These are phyloP conservation scores for Punica granatum DNA, from an alignment of 345 rosid species.

Conservation along the genomic window DNA sequence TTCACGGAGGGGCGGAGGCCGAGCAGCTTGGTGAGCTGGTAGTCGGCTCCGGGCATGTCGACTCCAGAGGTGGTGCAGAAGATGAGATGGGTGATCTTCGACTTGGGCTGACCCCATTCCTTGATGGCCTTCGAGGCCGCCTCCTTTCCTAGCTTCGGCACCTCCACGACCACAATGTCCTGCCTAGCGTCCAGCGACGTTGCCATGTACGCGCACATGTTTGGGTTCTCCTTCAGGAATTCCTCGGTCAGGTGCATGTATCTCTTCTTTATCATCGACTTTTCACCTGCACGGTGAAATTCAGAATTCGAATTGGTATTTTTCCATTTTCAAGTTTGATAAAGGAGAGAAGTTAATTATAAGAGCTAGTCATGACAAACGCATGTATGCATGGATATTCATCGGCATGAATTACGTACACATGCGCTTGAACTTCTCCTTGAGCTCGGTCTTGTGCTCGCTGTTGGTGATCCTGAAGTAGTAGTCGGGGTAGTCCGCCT, in stretches of 20 bases:
- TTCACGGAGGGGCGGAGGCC: conserved; percentile 76
- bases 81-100: conserved; percentile 73
- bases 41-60: conserved; percentile 94
- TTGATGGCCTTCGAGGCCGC: conserved; percentile 73
- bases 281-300: conserved; percentile 59
- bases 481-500: conserved; percentile 56
- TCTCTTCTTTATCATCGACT: conserved; percentile 52
- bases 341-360: no score
- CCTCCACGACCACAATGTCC: conserved; percentile 71
- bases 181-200: conserved; percentile 67
- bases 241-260: conserved; percentile 72
- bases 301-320: no score
- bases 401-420: conserved; percentile 27
- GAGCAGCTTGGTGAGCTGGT: conserved; percentile 77
- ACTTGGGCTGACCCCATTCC: conserved; percentile 83
- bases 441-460: conserved; percentile 68
- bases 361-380: no score
- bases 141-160: conserved; percentile 73
- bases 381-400: background rate
- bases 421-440: conserved; percentile 66
- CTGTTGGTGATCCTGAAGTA: conserved; percentile 64
- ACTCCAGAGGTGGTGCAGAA: conserved; percentile 86
- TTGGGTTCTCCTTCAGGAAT: conserved; percentile 45
- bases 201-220: conserved; percentile 60
- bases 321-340: no score